Evolutionary conservation across 805 yeast species (phyloP), one percentile per base, ranked within the genome.

Genomic region (Starmerella ratchasimensis): DNA sequence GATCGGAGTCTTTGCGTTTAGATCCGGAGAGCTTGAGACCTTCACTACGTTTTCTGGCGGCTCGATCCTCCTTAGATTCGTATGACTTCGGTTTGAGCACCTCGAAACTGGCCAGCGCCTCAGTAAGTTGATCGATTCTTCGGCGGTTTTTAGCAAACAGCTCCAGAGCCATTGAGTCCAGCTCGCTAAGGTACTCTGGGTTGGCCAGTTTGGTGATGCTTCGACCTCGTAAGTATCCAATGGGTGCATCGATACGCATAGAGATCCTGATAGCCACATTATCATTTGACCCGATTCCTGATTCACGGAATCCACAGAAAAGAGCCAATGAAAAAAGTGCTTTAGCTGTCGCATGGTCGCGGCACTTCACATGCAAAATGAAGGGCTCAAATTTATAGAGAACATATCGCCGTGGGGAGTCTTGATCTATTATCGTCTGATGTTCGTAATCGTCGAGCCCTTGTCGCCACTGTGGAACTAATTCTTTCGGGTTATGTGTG

Each of bases 221-320:
- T 1, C 42, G 49, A 4, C 59, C 61, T 16, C 58, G 52, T 10
- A 67, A 55, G 47, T 59, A 71, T 0, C 86, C 94, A 23, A 82
- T 69, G 1, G 94, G 94, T 0, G 76, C 64, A 53, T 83, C 94
- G 18, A 83, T 55, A 44, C 72, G 71, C 40, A 83, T 74, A 4
- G 82, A 74, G 30, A 73, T 78, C 45, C 94, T 63, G 15, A 83
- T 58, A 0, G 84, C 94, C 5, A 83, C 93, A 10, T 77, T 64
- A 47, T 73, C 71, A 49, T 82, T 80, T 22, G 75, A 65, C 6
- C 93, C 93, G 32, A 83, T 80, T 1, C 94, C 94, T 22, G 81
- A 69, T 56, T 83, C 94, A 50, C 94, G 65, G 51, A 78, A 83
- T 3, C 94, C 94, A 58, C 90, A 77, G 2, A 69, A 67, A 81